Evolutionary conservation across 129 eudicot genomes (phyloP).

Genomic region (Ambrosia trifida): DNA sequence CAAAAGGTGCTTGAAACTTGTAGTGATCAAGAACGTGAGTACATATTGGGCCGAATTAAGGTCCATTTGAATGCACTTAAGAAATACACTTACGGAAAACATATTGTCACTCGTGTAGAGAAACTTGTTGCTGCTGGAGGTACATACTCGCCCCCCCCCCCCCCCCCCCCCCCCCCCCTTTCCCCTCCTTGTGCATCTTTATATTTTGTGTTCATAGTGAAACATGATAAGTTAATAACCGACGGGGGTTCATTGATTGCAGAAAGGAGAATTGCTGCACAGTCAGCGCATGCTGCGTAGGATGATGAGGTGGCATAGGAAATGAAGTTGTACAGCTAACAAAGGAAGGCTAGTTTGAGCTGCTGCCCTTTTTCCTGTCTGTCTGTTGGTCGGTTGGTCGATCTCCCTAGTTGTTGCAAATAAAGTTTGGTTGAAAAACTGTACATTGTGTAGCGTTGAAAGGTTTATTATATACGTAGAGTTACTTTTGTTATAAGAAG

Average conservation of each 20-base stretch:
- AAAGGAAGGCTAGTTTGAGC: conserved; percentile 85
- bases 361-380: conserved; percentile 66
- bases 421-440: conserved; percentile 71
- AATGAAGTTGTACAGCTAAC: conserved; percentile 92
- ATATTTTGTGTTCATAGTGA: too few species aligned
- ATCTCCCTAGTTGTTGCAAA: conserved; percentile 49
- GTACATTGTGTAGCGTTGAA: conserved; percentile 86
- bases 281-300: conserved; percentile 60
- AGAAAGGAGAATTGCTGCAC: conserved; percentile 95
- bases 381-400: conserved; percentile 25
- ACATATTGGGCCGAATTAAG: conserved; percentile 77
- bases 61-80: conserved; percentile 94
- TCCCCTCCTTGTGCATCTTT: too few species aligned
- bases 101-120: conserved; percentile 97
- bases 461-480: conserved; percentile 58
- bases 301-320: conserved; percentile 40
- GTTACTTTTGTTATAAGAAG: conserved; percentile 37
- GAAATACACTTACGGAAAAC: conserved; percentile 96
- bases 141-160: conserved; percentile 8
- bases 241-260: conserved; percentile 9
- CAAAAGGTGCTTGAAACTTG: conserved; percentile 98
- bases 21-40: conserved; percentile 91
- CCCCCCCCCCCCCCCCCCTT: too few species aligned
- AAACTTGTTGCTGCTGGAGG: conserved; percentile 98
- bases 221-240: too few species aligned